A percentile compares a stretch with the other conserved stretches of the same genome.
Conservation (phyloP, 129 eudicot species). For the Ambrosia artemisiifolia region DNA sequence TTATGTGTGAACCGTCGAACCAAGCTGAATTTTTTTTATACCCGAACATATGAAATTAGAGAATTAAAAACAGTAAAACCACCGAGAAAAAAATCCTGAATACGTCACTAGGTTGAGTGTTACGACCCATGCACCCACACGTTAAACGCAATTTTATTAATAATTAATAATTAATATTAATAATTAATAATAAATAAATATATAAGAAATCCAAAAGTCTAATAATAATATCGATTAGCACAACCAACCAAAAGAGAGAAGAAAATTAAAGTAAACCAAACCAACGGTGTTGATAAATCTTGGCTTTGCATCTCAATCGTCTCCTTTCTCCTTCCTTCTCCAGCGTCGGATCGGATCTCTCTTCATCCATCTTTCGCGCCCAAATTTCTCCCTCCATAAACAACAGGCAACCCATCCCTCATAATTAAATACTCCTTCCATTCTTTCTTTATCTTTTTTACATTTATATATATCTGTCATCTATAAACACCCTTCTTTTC, state of each 20-base stretch:
- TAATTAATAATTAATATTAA: too few relatives aligned
- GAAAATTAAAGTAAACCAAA: constrained; percentile 18
- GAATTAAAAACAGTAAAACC: too few relatives aligned
- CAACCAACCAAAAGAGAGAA: neutral
- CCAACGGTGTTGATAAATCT: constrained; percentile 64
- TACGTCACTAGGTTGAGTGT: too few relatives aligned
- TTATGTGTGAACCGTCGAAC: too few relatives aligned
- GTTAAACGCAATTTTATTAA: too few relatives aligned
- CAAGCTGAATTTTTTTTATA: too few relatives aligned
- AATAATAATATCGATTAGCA: neutral
- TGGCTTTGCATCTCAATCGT: constrained; percentile 64
- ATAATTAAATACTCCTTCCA: neutral
- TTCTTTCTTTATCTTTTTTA: neutral
- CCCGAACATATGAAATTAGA: too few relatives aligned
- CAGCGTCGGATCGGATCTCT: constrained; percentile 81
- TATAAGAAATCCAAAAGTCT: too few relatives aligned
- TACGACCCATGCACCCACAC: too few relatives aligned
- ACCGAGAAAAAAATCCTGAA: too few relatives aligned
- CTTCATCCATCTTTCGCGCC: constrained; percentile 31
- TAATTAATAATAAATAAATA: too few relatives aligned
- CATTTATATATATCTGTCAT: too few relatives aligned
- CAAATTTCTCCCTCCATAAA: neutral
- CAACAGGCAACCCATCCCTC: neutral
- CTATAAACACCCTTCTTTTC: neutral
- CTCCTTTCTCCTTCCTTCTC: constrained; percentile 54